Evolutionary conservation across 352 stramenopile species (phyloP).

Genomic region (Phytophthora vignae): DNA sequence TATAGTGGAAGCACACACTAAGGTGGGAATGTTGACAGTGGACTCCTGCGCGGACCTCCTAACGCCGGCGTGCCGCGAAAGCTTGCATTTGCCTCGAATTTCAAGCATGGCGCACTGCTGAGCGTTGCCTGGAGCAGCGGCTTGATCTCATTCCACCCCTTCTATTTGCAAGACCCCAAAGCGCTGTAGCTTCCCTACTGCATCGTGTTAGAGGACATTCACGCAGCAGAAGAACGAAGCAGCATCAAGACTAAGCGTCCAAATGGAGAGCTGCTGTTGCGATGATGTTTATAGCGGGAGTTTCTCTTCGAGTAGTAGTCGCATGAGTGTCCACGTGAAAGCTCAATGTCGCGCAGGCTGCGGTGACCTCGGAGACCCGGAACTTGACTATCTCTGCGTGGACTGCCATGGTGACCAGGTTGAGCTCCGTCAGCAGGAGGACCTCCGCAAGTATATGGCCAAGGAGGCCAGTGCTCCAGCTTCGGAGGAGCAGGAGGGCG

Average conservation of each 20-base stretch:
- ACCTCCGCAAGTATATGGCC: conserved; percentile 46
- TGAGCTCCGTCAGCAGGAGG: conserved; percentile 52
- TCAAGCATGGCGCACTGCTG: conserved; percentile 72
- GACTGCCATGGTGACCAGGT: conserved; percentile 68
- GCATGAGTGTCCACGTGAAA: conserved; percentile 59
- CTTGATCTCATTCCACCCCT: conserved; percentile 80
- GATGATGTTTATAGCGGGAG: conserved; percentile 1
- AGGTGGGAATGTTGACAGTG: conserved; percentile 33
- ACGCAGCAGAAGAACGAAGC: conserved; percentile 6
- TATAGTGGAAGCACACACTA: not conserved
- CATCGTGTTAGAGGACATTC: conserved; percentile 6
- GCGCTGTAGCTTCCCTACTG: conserved; percentile 17
- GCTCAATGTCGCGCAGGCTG: conserved; percentile 65
- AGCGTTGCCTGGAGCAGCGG: conserved; percentile 83
- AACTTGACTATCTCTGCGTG: conserved; percentile 71
- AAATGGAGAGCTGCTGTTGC: conserved; percentile 25
- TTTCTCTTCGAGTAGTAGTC: too few relatives aligned
- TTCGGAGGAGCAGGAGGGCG: not conserved
- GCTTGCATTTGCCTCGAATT: conserved; percentile 71
- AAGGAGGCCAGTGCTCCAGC: conserved; percentile 5
- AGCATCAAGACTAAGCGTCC: conserved; percentile 10
- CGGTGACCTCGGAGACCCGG: conserved; percentile 62
- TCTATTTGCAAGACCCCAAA: conserved; percentile 71
- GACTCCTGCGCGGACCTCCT: conserved; percentile 64
- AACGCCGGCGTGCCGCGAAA: conserved; percentile 66